Base-by-base conservation (phyloP, 163 green algal genomes). In the Dunaliella salina region DNA sequence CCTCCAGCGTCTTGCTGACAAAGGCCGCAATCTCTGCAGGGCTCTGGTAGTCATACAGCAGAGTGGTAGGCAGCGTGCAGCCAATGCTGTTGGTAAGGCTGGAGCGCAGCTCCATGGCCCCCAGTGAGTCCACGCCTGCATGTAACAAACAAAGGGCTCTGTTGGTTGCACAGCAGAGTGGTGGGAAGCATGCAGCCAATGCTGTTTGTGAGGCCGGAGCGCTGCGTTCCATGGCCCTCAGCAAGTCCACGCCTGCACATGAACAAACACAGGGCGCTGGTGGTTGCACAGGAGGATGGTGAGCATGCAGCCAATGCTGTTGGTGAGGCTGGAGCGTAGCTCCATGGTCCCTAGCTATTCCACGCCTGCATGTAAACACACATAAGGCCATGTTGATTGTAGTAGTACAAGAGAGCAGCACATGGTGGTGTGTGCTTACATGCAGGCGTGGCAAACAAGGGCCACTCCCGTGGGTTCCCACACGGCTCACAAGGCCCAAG, bases 141-240 rank as follows among this genome's bases (percentile, higher is more conserved):
- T 80, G 45, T 71, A 1, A 84, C 25, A 83, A 11, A 83, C 30
- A n/a, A 12, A 30, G 96, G 87, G 0, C 88, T 92, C 87, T 96
- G 94, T 85, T 95, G 91, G 91, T 98, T 95, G 86, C 97, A 98
- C 88, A 98, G 86, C 84, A 98, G 90, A 0, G 95, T 98, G n/a
- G 94, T 89, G 11, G 95, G 94, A 78, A 98, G 91, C 69, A 91
- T 72, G 59, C 96, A 29, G 80, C 90, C 90, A 59, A 97, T 79
- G 46, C 82, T 78, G 5, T 91, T 88, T 11, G 84, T 85, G 71
- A 95, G 90, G 0, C 79, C 89, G 20, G 81, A 84, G 0, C 94
- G 89, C 72, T 96, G 91, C 88, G 91, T 87, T 96, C 92, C 91
- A 96, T 94, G 79, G 87, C 94, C 0, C 84, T 92, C 5, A 88